Conservation (phyloP, 306 rosid species). For the Rubus parviflorus region DNA sequence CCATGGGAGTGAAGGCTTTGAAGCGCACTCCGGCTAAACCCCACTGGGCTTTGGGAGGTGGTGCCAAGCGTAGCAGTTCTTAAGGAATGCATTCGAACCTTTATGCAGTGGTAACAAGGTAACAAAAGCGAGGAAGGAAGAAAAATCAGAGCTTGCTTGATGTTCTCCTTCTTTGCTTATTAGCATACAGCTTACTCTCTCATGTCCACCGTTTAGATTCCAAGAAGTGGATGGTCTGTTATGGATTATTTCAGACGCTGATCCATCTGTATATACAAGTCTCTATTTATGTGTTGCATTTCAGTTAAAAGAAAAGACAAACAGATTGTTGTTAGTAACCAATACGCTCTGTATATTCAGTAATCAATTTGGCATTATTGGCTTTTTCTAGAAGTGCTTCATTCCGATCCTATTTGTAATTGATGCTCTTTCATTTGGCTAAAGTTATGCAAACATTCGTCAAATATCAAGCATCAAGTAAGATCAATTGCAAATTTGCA, state of each 20-base stretch:
- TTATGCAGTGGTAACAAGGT: constrained; percentile 13
- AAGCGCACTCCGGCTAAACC: constrained; percentile 66
- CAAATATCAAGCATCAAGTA: not conserved
- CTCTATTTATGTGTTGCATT: constrained; percentile 39
- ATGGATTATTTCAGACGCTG: constrained; percentile 33
- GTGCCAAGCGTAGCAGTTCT: constrained; percentile 44
- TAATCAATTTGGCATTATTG: constrained; percentile 20
- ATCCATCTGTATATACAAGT: constrained; percentile 54
- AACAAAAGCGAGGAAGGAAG: constrained; percentile 27
- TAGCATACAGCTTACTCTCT: constrained; percentile 12
- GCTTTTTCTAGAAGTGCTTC: constrained; percentile 11
- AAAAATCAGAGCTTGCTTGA: constrained; percentile 25
- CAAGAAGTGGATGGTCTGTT: constrained; percentile 24
- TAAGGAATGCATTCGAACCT: constrained; percentile 30
- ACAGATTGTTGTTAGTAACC: constrained; percentile 26
- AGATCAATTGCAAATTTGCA: not conserved
- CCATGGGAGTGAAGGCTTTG: constrained; percentile 81
- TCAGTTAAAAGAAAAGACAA: constrained; percentile 14
- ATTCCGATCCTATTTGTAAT: not conserved
- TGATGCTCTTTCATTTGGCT: not conserved
- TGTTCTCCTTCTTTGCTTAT: constrained; percentile 5
- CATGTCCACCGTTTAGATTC: constrained; percentile 30
- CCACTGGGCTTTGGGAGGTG: constrained; percentile 44
- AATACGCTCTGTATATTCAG: constrained; percentile 28
- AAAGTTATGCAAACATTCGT: not conserved